Conservation (phyloP, 768 basidiomycete species). For the Calocybe indica region DNA sequence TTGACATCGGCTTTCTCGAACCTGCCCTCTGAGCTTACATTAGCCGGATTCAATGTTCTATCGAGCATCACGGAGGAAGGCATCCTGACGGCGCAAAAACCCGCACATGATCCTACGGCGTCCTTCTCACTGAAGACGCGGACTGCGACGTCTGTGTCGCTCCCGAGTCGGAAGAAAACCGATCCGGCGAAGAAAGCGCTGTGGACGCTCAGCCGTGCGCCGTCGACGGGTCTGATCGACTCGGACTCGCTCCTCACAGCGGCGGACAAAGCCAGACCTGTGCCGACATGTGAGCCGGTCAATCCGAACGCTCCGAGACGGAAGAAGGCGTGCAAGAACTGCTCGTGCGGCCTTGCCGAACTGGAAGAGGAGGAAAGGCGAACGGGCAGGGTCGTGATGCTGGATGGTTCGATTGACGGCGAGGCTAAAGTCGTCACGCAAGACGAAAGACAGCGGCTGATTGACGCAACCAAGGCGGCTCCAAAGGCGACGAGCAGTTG, state of each 20-base stretch:
- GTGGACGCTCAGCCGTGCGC: constrained; percentile 67
- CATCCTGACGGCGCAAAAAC: constrained; percentile 67
- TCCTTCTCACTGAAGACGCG: constrained; percentile 38
- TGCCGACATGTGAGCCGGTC: constrained; percentile 70
- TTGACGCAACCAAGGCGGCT: constrained; percentile 61
- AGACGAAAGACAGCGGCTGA: constrained; percentile 58
- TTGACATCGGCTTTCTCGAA: constrained; percentile 34
- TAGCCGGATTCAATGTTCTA: constrained; percentile 60
- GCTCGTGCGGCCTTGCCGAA: constrained; percentile 94
- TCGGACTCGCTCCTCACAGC: constrained; percentile 79
- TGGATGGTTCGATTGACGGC: constrained; percentile 60
- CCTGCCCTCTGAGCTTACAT: constrained; percentile 54
- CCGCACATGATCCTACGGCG: constrained; percentile 35
- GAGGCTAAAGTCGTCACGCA: constrained; percentile 51
- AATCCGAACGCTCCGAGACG: constrained; percentile 47
- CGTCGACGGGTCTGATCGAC: constrained; percentile 72
- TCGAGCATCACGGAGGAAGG: constrained; percentile 32
- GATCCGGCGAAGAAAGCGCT: constrained; percentile 83
- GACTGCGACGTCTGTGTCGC: constrained; percentile 34
- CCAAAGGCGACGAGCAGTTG: constrained; percentile 94
- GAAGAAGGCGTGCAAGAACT: constrained; percentile 94
- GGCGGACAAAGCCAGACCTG: constrained; percentile 75
- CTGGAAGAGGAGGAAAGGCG: constrained; percentile 78
- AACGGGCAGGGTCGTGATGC: constrained; percentile 55
- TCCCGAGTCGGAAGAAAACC: constrained; percentile 46